A percentile compares a stretch with the other conserved stretches of the same genome.
These are phyloP conservation scores for Malassezia dermatis DNA, from an alignment of 1,284 basidiomycete genomes.

Conservation along the genomic window DNA sequence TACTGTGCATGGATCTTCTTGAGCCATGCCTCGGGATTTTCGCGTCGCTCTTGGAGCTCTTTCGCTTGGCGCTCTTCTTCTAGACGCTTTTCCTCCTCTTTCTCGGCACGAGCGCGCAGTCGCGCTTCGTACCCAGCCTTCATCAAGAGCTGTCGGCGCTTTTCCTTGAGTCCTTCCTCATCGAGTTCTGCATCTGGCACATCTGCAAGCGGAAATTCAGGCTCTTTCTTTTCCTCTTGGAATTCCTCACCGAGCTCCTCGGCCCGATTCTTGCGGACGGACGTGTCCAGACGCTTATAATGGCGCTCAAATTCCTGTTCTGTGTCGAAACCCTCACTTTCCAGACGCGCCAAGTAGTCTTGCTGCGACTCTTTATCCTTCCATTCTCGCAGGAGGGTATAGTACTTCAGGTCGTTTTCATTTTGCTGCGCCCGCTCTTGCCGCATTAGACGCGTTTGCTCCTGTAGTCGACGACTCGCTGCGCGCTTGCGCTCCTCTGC, in stretches of 20 bases:
- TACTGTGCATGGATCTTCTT: constrained; percentile 31
- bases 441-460: constrained; percentile 77
- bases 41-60: constrained; percentile 65
- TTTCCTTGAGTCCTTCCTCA: constrained; percentile 87
- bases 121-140: constrained; percentile 93
- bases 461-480: constrained; percentile 75
- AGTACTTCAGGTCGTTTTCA: constrained; percentile 68
- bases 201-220: constrained; percentile 76
- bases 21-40: constrained; percentile 37
- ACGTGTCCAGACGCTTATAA: constrained; percentile 65
- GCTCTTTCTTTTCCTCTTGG: constrained; percentile 56
- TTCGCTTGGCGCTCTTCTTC: constrained; percentile 58
- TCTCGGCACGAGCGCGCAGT: constrained; percentile 71
- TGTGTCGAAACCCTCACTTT: constrained; percentile 62
- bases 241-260: constrained; percentile 57
- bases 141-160: constrained; percentile 79
- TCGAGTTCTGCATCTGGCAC: constrained; percentile 84
- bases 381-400: constrained; percentile 60
- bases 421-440: constrained; percentile 64
- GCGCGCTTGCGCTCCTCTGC: constrained; percentile 70
- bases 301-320: constrained; percentile 58
- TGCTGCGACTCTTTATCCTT: constrained; percentile 61
- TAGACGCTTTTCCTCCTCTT: constrained; percentile 60
- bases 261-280: constrained; percentile 60
- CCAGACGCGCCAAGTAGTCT: constrained; percentile 60